These are phyloP conservation scores for Candida saitoana DNA, from an alignment of 805 yeast species.

Conservation along the genomic window DNA sequence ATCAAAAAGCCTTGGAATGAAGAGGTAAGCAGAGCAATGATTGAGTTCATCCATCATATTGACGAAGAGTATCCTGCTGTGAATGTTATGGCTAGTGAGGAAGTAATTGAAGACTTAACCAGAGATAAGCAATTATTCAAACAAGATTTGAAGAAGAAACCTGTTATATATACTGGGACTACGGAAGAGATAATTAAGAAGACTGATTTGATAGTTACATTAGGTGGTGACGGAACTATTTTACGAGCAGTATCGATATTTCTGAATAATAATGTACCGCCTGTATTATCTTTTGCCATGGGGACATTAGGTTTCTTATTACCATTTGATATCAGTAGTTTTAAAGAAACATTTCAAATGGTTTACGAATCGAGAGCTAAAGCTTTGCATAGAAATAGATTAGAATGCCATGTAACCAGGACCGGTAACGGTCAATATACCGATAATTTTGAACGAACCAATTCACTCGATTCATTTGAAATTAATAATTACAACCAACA, in stretches of 20 bases:
- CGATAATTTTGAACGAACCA: slow-evolving; percentile 6
- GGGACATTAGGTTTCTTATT: slow-evolving; percentile 88
- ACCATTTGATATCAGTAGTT: slow-evolving; percentile 75
- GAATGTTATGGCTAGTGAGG: slow-evolving; percentile 73
- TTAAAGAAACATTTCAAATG: slow-evolving; percentile 54
- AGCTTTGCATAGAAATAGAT: slow-evolving; percentile 71
- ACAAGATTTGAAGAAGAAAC: slow-evolving; percentile 8
- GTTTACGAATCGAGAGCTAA: slow-evolving; percentile 67
- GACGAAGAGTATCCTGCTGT: slow-evolving; percentile 62
- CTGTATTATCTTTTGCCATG: slow-evolving; percentile 80
- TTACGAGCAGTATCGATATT: slow-evolving; percentile 78
- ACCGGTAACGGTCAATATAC: slow-evolving; percentile 10
- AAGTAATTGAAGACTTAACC: slow-evolving; percentile 65
- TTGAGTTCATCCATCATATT: slow-evolving; percentile 57
- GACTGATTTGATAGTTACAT: slow-evolving; percentile 76
- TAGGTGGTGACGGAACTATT: slow-evolving; percentile 98
- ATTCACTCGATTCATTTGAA: slow-evolving; percentile 11
- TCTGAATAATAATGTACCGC: slow-evolving; percentile 73
- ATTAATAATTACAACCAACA: slow-evolving; percentile 15
- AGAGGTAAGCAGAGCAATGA: slow-evolving; percentile 61
- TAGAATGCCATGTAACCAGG: slow-evolving; percentile 65
- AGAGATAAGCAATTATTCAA: slow-evolving; percentile 21
- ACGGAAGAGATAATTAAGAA: slow-evolving; percentile 53
- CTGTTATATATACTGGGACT: slow-evolving; percentile 54
- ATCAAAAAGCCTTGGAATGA: slow-evolving; percentile 83